Base-by-base conservation (phyloP, 768 basidiomycete species). In the Termitomyces heimii region DNA sequence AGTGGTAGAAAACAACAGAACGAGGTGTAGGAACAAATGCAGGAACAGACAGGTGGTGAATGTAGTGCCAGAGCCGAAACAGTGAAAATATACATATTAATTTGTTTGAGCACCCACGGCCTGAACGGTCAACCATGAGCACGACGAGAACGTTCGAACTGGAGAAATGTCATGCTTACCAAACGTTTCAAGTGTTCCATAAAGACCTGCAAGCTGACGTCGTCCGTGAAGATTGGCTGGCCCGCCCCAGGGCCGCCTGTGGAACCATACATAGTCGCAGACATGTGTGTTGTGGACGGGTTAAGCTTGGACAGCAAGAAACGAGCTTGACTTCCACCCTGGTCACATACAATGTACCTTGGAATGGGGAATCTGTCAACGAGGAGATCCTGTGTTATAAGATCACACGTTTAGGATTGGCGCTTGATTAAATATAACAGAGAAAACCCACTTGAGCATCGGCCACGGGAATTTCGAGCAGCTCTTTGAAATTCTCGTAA, bases 271-370 rank as follows among this genome's bases (percentile, higher is more conserved):
- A 95, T 92, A 57, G 84, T 84, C 60, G 83, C 82, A 24, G 91
- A 89, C 89, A 97, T 93, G 70, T 99, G 96, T 40, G 96, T 98
- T 58, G 96, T 98, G 56, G 93, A 96, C 2, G 97, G 97, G 71
- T 98, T 99, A 42, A 99, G 77, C 71, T 98, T 98, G 48, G 89
- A 92, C 29, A 98, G 75, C 67, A 98, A 73, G 86, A 99, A 99
- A n/a, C 97, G 89, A 5, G 97, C 96, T 71, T 98, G 97, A 71
- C 88, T 92, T 29, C 96, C 96, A 39, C 94, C 94, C 68, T 98
- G 95, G 70, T 99, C 95, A 69, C 93, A 95, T 32, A 97, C 94
- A 63, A 99, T 92, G 73, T 98, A 99, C 29, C 97, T 89, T 1
- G 97, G 97, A 63, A 99, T 93, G 1, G 97, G 97, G 80, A 91